Conservation (phyloP, 2,329 filamentous ascomycete genomes). For the Phaeomoniella chlamydospora region DNA sequence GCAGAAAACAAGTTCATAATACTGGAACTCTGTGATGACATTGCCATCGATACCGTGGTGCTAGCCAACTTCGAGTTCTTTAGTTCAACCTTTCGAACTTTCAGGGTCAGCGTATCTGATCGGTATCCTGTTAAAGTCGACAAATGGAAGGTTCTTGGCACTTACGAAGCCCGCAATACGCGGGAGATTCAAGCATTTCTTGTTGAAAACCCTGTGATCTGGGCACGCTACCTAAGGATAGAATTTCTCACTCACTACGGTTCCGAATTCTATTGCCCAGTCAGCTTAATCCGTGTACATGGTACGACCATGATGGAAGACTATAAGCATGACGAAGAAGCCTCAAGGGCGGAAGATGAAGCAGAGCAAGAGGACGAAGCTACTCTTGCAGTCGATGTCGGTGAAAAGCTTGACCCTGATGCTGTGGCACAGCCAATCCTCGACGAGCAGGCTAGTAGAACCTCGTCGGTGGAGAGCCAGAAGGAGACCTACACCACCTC, state of each 20-base stretch:
- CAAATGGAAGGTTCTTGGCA: conserved; percentile 79
- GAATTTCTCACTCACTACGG: conserved; percentile 91
- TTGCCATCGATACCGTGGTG: conserved; percentile 87
- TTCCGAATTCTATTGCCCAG: conserved; percentile 89
- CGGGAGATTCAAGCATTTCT: conserved; percentile 89
- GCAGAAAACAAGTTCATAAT: conserved; percentile 85
- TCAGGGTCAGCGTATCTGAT: conserved; percentile 84
- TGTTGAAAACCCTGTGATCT: conserved; percentile 88
- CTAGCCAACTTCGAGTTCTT: conserved; percentile 98
- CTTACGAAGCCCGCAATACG: conserved; percentile 82
- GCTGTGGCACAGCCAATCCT: conserved; percentile 15
- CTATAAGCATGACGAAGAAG: conserved; percentile 73
- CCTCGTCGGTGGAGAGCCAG: not conserved
- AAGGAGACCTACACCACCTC: not conserved
- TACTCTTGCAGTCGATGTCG: conserved; percentile 8
- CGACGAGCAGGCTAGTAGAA: not conserved
- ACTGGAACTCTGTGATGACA: conserved; percentile 78
- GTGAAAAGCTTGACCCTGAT: conserved; percentile 12
- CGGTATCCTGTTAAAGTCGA: conserved; percentile 85
- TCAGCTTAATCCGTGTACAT: conserved; percentile 82
- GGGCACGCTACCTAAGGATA: conserved; percentile 82
- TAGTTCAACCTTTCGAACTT: conserved; percentile 86
- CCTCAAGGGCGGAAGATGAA: conserved; percentile 39
- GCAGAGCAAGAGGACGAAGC: conserved; percentile 41
- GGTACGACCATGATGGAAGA: conserved; percentile 91